Percentiles rank a stretch among this genome's conserved stretches.
These are phyloP conservation scores for Dryadomyces quercus-mongolicae DNA, from an alignment of 2,329 filamentous ascomycete genomes.

Conservation along the genomic window DNA sequence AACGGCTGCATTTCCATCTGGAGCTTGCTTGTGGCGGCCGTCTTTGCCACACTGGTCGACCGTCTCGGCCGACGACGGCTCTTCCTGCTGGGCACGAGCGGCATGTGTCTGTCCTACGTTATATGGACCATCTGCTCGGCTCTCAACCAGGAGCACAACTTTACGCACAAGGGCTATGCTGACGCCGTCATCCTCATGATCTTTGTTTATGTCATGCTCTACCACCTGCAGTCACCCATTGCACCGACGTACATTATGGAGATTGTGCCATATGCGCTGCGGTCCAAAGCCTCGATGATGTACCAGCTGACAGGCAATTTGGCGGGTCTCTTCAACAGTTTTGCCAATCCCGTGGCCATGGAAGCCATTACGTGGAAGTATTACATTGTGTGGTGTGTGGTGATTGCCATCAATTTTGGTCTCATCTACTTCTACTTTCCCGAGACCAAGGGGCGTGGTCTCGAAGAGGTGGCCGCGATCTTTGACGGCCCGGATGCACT, in stretches of 20 bases:
- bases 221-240: slow-evolving; percentile 26
- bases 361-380: slow-evolving; percentile 23
- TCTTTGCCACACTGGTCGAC: slow-evolving; percentile 23
- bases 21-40: background rate
- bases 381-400: slow-evolving; percentile 24
- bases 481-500: slow-evolving; percentile 1
- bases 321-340: slow-evolving; percentile 24
- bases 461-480: slow-evolving; percentile 15
- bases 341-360: slow-evolving; percentile 27
- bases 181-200: slow-evolving; percentile 24
- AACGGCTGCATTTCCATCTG: slow-evolving; percentile 4
- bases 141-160: background rate
- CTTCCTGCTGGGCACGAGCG: slow-evolving; percentile 25
- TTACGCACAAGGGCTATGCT: slow-evolving; percentile 18
- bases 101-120: slow-evolving; percentile 23
- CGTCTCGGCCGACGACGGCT: slow-evolving; percentile 21
- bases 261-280: slow-evolving; percentile 27
- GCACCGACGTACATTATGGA: slow-evolving; percentile 31
- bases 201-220: slow-evolving; percentile 23
- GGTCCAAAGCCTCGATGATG: slow-evolving; percentile 20
- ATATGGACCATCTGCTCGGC: slow-evolving; percentile 23
- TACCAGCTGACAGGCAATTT: slow-evolving; percentile 14
- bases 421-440: slow-evolving; percentile 15
- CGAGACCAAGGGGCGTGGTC: slow-evolving; percentile 14
- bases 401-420: slow-evolving; percentile 19